These are phyloP conservation scores for Goffeauzyma gilvescens DNA, from an alignment of 768 basidiomycete species.

Conservation along the genomic window DNA sequence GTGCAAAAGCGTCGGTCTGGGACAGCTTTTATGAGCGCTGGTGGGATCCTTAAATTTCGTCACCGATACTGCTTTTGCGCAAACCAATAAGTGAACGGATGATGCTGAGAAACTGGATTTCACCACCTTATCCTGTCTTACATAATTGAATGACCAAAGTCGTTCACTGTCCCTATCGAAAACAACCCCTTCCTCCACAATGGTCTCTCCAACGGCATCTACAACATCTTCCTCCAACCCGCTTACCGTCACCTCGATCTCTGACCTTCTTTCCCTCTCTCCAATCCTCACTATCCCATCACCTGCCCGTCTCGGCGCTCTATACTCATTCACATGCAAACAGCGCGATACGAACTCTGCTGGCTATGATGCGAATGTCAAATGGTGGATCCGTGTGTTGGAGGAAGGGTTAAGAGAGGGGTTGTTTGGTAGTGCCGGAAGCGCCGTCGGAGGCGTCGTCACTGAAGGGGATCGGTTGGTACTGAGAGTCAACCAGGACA, in stretches of 20 bases:
- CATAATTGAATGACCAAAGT: too few species aligned
- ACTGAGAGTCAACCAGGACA: constrained; percentile 20
- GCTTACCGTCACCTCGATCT: not conserved
- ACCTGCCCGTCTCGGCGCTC: constrained; percentile 33
- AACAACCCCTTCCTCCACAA: not conserved
- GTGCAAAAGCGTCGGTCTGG: too few species aligned
- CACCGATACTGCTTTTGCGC: too few species aligned
- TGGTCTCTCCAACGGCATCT: not conserved
- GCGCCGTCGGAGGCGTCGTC: not conserved
- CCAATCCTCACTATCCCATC: constrained; percentile 18
- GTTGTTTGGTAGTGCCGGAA: constrained; percentile 7
- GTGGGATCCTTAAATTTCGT: too few species aligned
- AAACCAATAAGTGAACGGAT: too few species aligned
- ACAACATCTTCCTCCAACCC: not conserved
- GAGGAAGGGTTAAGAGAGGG: constrained; percentile 21
- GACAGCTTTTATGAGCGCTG: too few species aligned
- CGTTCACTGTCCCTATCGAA: not conserved
- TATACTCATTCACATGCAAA: constrained; percentile 72
- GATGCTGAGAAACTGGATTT: too few species aligned
- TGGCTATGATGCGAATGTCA: constrained; percentile 57
- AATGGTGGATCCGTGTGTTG: constrained; percentile 51
- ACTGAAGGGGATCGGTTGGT: constrained; percentile 17
- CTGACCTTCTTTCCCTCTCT: constrained; percentile 10
- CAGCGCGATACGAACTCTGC: constrained; percentile 71
- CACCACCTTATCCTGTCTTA: too few species aligned